Evolutionary conservation across 805 yeast species (phyloP), one percentile per base, ranked within the genome.

Genomic region (Ogataea pignaliae): DNA sequence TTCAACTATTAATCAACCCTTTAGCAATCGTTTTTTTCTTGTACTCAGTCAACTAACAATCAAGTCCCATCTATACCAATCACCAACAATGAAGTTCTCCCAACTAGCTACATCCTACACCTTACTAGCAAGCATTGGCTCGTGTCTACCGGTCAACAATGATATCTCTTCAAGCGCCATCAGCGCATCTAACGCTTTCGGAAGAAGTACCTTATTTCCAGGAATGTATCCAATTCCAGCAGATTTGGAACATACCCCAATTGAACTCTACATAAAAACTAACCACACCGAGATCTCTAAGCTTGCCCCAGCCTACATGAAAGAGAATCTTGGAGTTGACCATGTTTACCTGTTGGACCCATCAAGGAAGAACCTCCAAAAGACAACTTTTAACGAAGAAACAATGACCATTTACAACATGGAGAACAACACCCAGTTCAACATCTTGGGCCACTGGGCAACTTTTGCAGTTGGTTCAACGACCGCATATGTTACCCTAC

Each of bases 321-420:
- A 52, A 29, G 54, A 48, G 26, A 51, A 51, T n/a, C 39, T 43
- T 10, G 56, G 45, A 1, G 36, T 53, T 10, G 56, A 53, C 29
- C 50, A 50, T 33, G 7, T 53, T 8, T 53, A 48, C 21, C 39
- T 53, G 29, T 14, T 40, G 15, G 38, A 37, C 15, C 45, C 39
- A 13, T 44, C 52, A 1, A 44, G 42, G 8, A 18, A 11, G 10
- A 41, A 52, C 8, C 48, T 48, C 29, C 30, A 48, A 31, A 37
- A 36, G n/a, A 37, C 50, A n/a, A 36, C 38, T 14, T 51, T 46
- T 36, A 34, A 44, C 21, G 21, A 44, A 10, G 12, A 28, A 10
- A 31, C 46, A 4, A 32, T 37, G 18, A 42, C 28, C 8, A 48
- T 48, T 3, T 36, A 36, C 16, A 44, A 51, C 5, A 28, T 40